A percentile compares a stretch with the other conserved stretches of the same genome.
These are phyloP conservation scores for Lepidium didymum DNA, from an alignment of 345 rosid genomes.

Conservation along the genomic window DNA sequence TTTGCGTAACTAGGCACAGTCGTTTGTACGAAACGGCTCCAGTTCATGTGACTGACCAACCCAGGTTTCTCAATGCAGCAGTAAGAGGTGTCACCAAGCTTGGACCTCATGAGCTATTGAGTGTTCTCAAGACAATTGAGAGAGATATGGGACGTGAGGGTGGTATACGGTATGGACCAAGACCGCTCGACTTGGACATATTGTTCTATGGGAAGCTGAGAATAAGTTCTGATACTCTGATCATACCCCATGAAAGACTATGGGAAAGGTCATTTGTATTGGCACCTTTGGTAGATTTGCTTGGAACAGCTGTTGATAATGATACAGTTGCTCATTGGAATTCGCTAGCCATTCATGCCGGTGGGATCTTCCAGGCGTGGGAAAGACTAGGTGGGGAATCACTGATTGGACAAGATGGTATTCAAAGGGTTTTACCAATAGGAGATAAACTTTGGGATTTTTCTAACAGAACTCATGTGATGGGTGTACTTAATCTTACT, in stretches of 20 bases:
- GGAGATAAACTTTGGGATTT: conserved; percentile 77
- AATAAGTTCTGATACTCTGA: conserved; percentile 48
- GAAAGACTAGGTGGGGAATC: conserved; percentile 74
- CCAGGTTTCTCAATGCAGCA: conserved; percentile 77
- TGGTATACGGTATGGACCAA: conserved; percentile 79
- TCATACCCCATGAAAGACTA: conserved; percentile 79
- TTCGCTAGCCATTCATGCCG: conserved; percentile 45
- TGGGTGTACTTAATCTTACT: conserved; percentile 90
- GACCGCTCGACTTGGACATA: conserved; percentile 88
- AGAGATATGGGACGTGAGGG: conserved; percentile 66
- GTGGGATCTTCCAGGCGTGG: conserved; percentile 63
- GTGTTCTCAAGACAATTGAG: conserved; percentile 68
- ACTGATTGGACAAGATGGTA: conserved; percentile 61
- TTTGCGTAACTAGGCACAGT: conserved; percentile 58
- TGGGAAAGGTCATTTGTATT: conserved; percentile 92
- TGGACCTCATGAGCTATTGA: conserved; percentile 70
- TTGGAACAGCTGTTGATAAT: conserved; percentile 56
- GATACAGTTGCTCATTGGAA: conserved; percentile 81
- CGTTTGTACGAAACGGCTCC: conserved; percentile 88
- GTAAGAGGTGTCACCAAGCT: conserved; percentile 76
- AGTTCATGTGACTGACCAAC: conserved; percentile 85
- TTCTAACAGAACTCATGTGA: conserved; percentile 54
- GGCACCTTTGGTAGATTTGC: conserved; percentile 83
- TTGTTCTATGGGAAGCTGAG: conserved; percentile 73
- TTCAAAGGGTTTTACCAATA: conserved; percentile 78